A percentile compares a stretch with the other conserved stretches of the same genome.
Conservation (phyloP, 345 rosid genomes). For the Corymbia maculata region DNA sequence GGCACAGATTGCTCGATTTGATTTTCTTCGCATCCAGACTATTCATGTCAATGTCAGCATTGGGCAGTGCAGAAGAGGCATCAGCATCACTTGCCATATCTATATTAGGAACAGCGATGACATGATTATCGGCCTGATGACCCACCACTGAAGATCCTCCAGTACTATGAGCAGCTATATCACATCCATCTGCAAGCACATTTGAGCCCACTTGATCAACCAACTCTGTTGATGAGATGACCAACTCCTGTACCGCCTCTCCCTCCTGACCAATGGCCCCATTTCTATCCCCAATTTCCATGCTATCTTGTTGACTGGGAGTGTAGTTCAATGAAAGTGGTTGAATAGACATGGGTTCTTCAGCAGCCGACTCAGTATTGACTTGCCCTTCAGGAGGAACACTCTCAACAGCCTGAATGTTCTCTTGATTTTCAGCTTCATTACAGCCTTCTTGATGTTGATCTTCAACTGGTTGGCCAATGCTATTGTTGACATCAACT, state of each 20-base stretch:
- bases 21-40: conserved; percentile 47
- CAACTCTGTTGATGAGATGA: conserved; percentile 30
- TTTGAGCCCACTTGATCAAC: conserved; percentile 19
- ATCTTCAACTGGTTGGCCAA: conserved; percentile 42
- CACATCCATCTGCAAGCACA: conserved; percentile 26
- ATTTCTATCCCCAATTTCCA: conserved; percentile 71
- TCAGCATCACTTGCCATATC: conserved; percentile 23
- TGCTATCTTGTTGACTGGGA: conserved; percentile 45
- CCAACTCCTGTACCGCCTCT: conserved; percentile 26
- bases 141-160: conserved; percentile 19
- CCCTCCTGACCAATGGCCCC: conserved; percentile 27
- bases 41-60: conserved; percentile 77
- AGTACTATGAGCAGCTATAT: conserved; percentile 10
- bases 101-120: conserved; percentile 13
- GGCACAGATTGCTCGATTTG: conserved; percentile 34
- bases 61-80: conserved; percentile 12
- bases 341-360: conserved; percentile 33
- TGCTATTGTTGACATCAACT: conserved; percentile 29
- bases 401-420: conserved; percentile 26
- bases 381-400: conserved; percentile 21
- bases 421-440: conserved; percentile 22
- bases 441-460: conserved; percentile 34
- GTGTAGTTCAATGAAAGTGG: conserved; percentile 40
- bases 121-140: conserved; percentile 10
- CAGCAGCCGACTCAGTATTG: conserved; percentile 10